Conservation (phyloP, 179 eudicot genomes). For the Silene noctiflora region DNA sequence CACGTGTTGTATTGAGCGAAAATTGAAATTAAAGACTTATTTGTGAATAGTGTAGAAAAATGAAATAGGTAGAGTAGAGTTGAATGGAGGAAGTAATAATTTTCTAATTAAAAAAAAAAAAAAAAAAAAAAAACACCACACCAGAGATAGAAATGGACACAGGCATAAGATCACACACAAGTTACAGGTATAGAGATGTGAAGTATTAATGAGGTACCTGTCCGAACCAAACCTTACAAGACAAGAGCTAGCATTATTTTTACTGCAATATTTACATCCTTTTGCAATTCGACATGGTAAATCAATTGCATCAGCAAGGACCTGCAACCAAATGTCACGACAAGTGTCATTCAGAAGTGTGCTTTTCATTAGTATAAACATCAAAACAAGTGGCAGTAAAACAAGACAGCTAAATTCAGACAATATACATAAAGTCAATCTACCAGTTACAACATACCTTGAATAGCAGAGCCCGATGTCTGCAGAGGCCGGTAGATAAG, state of each 20-base stretch:
- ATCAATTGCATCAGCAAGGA: conserved; percentile 79
- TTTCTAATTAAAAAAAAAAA: too few species aligned
- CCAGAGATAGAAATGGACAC: background rate
- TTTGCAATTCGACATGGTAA: conserved; percentile 92
- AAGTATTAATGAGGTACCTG: conserved; percentile 41
- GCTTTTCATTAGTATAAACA: background rate
- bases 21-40: too few species aligned
- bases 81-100: too few species aligned
- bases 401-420: background rate
- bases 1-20: too few species aligned
- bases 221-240: conserved; percentile 73
- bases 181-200: background rate
- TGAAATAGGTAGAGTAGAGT: too few species aligned
- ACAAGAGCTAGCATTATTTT: conserved; percentile 78
- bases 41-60: too few species aligned
- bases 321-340: conserved; percentile 39
- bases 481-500: conserved; percentile 80
- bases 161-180: conserved; percentile 1
- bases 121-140: background rate
- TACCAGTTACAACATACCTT: conserved; percentile 52
- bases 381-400: background rate
- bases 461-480: conserved; percentile 84
- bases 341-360: background rate
- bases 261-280: conserved; percentile 80
- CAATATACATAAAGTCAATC: conserved; percentile 6